Evolutionary conservation across 306 rosid genomes (phyloP).

Genomic region (Crataegus laevigata): DNA sequence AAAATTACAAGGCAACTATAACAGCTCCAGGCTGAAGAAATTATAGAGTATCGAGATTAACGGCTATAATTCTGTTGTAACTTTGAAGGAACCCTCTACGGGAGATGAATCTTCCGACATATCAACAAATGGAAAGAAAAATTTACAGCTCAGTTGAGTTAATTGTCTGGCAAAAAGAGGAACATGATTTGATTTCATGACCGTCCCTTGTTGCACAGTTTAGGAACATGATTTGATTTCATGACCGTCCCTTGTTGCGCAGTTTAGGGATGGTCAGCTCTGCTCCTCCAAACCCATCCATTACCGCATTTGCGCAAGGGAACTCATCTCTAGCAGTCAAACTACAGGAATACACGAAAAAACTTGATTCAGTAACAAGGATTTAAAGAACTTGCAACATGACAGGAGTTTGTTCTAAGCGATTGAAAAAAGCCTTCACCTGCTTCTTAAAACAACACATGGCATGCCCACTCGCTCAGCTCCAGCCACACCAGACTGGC

Average conservation of each 20-base stretch:
- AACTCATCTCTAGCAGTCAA: constrained; percentile 91
- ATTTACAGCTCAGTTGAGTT: not conserved
- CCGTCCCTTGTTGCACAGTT: constrained; percentile 41
- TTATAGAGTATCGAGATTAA: not conserved
- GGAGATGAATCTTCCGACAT: no score
- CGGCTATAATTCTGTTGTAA: not conserved
- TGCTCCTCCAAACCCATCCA: constrained; percentile 89
- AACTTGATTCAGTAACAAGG: not conserved
- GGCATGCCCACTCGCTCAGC: constrained; percentile 83
- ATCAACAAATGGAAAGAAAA: not conserved
- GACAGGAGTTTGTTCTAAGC: not conserved
- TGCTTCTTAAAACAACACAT: constrained; percentile 74
- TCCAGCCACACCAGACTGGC: constrained; percentile 71
- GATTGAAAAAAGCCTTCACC: constrained; percentile 34
- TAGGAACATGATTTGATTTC: constrained; percentile 20
- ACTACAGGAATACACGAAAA: constrained; percentile 28
- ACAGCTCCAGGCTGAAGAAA: not conserved
- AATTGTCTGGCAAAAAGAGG: not conserved
- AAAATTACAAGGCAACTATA: not conserved
- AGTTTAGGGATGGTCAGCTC: constrained; percentile 67
- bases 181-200: not conserved
- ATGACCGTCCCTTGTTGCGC: constrained; percentile 34
- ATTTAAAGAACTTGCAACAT: not conserved
- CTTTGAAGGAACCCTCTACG: no score
- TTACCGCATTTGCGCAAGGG: constrained; percentile 65